These are phyloP conservation scores for Hypoxylon rickii DNA, from an alignment of 495 filamentous ascomycete species.

Conservation along the genomic window DNA sequence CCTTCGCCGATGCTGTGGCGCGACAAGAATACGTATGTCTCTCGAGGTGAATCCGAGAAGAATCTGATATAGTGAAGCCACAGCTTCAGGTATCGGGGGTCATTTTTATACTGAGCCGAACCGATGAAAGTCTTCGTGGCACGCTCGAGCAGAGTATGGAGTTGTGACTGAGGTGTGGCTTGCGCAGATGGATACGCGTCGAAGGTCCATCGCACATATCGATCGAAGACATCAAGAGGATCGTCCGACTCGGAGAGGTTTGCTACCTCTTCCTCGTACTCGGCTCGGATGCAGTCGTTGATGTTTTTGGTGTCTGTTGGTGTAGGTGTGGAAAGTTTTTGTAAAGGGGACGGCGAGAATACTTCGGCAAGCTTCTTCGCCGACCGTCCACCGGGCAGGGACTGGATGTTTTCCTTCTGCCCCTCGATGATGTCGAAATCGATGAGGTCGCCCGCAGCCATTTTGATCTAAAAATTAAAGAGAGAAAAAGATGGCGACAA, in stretches of 20 bases:
- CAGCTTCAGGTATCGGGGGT: slow-evolving; percentile 87
- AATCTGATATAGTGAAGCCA: slow-evolving; percentile 94
- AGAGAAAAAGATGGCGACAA: slow-evolving; percentile 21
- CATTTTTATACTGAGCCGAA: slow-evolving; percentile 86
- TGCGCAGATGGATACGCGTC: slow-evolving; percentile 94
- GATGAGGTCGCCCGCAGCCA: slow-evolving; percentile 62
- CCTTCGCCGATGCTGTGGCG: slow-evolving; percentile 86
- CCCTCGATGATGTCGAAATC: slow-evolving; percentile 95
- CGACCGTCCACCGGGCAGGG: slow-evolving; percentile 86
- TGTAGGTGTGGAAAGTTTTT: slow-evolving; percentile 59
- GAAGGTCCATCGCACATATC: slow-evolving; percentile 95
- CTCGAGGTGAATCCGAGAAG: slow-evolving; percentile 89
- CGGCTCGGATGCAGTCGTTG: slow-evolving; percentile 76
- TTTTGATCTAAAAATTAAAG: slow-evolving; percentile 36
- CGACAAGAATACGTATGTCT: slow-evolving; percentile 88
- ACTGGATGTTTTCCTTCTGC: slow-evolving; percentile 97
- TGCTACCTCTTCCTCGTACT: slow-evolving; percentile 83
- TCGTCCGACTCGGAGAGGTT: slow-evolving; percentile 86
- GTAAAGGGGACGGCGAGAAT: slow-evolving; percentile 69
- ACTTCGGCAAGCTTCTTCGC: slow-evolving; percentile 86
- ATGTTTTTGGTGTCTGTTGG: slow-evolving; percentile 72
- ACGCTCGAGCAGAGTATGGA: slow-evolving; percentile 87
- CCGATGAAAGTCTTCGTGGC: slow-evolving; percentile 89
- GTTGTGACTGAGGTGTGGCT: slow-evolving; percentile 84
- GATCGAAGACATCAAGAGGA: slow-evolving; percentile 92